Evolutionary conservation across 2,329 filamentous ascomycete genomes (phyloP), one percentile per base, ranked within the genome.

Genomic region (Shiraia sp.): DNA sequence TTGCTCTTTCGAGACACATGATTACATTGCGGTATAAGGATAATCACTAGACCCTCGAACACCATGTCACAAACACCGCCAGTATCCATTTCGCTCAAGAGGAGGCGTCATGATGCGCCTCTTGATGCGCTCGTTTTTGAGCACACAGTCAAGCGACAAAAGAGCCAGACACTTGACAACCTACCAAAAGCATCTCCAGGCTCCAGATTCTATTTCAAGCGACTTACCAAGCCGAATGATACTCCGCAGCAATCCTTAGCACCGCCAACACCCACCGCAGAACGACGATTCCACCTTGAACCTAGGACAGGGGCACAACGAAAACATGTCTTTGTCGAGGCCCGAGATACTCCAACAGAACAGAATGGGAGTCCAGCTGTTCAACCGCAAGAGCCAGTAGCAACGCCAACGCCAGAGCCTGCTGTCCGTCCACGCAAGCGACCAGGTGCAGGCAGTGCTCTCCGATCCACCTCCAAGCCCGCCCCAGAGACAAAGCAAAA

Each of bases 41-140:
- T 5, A 12, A 7, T 32, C 17, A 5, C 23, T 19, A 12, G 24
- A 8, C 3, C 19, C 25, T 22, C 40, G 10, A 17, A n/a, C 32
- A 22, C 33, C 25, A 62, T 62, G 58, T 48, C 52, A 16, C 42
- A 36, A 9, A 51, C 51, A 16, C 55, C 60, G 3, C 65, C 63
- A 1, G 57, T 61, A 34, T 64, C 62, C 7, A 56, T 68, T 32
- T 61, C 60, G 8, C 54, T 82, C 59, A 82, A 82, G 66, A 73
- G 79, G 41, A 77, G 79, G 51, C 75, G 79, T 40, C 74, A 75
- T 40, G 79, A 82, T 39, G 76, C 78, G 33, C 77, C 79, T 3
- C 74, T 80, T n/a, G 78, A 81, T 46, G 72, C 74, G 15, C 66
- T 80, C 35, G 42, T 61, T 16, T 55, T 64, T 40, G 59, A 66